Conservation (phyloP, 1,139 yeast genomes). For the Zhuliangozyma blackwelliae region DNA sequence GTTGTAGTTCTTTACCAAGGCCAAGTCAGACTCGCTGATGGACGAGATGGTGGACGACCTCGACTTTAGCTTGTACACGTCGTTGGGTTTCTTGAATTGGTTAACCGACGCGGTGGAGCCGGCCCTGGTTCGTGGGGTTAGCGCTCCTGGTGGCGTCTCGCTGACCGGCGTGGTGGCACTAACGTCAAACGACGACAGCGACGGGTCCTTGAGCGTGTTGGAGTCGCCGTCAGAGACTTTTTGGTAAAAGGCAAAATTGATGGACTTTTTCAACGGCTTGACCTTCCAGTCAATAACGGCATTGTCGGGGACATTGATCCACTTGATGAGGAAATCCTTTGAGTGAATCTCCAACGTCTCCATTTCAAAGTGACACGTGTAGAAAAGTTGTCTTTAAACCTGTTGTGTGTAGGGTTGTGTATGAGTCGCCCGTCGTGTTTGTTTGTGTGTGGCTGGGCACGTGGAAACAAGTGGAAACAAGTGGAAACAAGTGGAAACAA, state of each 20-base stretch:
- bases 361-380: constrained; percentile 3
- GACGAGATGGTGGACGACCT: constrained; percentile 32
- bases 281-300: constrained; percentile 73
- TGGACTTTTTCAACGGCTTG: constrained; percentile 80
- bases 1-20: constrained; percentile 38
- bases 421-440: too few relatives aligned
- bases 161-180: constrained; percentile 1
- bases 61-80: constrained; percentile 31
- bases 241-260: constrained; percentile 59
- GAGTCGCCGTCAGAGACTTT: constrained; percentile 26
- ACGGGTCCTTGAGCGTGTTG: not conserved
- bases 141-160: not conserved
- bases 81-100: constrained; percentile 31
- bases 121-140: constrained; percentile 11
- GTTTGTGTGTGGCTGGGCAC: too few relatives aligned
- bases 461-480: too few relatives aligned
- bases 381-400: too few relatives aligned
- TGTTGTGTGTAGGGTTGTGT: too few relatives aligned
- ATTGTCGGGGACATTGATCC: constrained; percentile 76
- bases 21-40: constrained; percentile 35
- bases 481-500: too few relatives aligned
- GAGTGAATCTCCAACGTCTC: constrained; percentile 88
- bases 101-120: constrained; percentile 40
- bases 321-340: constrained; percentile 81
- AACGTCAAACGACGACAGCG: constrained; percentile 1